Percentiles rank a stretch among this genome's conserved stretches.
These are phyloP conservation scores for Cladophialophora psammophila DNA, from an alignment of 2,329 filamentous ascomycete species.

Conservation along the genomic window DNA sequence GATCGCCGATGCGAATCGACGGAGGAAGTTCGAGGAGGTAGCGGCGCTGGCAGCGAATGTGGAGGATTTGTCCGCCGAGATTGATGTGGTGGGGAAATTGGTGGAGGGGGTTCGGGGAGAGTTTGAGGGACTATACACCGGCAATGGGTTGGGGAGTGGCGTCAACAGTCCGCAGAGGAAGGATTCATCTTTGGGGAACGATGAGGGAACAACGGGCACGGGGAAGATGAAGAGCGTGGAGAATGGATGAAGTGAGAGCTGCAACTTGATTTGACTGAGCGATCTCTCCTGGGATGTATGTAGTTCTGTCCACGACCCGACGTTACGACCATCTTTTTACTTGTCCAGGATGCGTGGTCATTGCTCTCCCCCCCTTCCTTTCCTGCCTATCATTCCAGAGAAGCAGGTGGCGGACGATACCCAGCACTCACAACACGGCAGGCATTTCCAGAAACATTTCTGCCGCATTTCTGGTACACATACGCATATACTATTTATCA, in stretches of 20 bases:
- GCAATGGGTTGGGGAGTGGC: constrained; percentile 33
- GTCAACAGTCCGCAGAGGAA: constrained; percentile 33
- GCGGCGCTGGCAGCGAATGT: constrained; percentile 78
- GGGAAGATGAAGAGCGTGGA: constrained; percentile 30
- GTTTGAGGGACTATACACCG: constrained; percentile 60
- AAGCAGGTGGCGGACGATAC: too few relatives aligned
- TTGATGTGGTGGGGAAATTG: constrained; percentile 70
- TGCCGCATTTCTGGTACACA: too few relatives aligned
- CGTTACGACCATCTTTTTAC: too few relatives aligned
- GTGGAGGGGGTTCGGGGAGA: constrained; percentile 68
- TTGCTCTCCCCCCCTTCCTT: too few relatives aligned
- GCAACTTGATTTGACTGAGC: neutral
- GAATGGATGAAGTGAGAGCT: constrained; percentile 17
- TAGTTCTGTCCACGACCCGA: too few relatives aligned
- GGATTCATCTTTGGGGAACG: constrained; percentile 6
- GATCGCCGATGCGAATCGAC: constrained; percentile 77
- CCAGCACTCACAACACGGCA: too few relatives aligned
- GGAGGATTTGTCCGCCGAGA: constrained; percentile 82
- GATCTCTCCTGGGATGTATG: too few relatives aligned
- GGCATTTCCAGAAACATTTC: too few relatives aligned
- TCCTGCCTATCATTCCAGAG: too few relatives aligned
- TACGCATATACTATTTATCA: neutral
- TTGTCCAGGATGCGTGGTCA: too few relatives aligned
- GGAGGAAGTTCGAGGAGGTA: constrained; percentile 85
- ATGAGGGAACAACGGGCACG: neutral